Base-by-base conservation (phyloP, 331 rosid species). In the Saraca asoca region DNA sequence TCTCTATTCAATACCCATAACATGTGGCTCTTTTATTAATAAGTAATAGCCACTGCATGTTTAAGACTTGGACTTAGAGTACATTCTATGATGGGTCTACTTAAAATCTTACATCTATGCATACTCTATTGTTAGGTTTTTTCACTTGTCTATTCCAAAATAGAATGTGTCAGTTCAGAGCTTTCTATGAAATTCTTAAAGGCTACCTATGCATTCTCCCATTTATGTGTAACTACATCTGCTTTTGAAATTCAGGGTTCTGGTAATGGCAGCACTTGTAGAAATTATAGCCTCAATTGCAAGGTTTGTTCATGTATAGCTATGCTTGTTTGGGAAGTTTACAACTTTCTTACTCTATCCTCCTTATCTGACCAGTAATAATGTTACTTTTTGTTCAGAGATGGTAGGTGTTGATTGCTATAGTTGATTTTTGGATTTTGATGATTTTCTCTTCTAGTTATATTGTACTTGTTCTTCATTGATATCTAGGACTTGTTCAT, bases 171-270 rank as follows among this genome's bases (percentile, higher is more conserved):
- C 42, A 77, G 73, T 63, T 85, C 88, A 39, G 80, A 74, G 64
- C 58, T 81, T 60, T 62, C 75, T 69, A 75, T 89, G 71, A 83
- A 87, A 75, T 84, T 92, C 87, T 79, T 85, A 81, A 90, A 85
- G 58, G 78, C 87, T 43, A 96, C 98, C 5, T 74, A 75, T 62
- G 75, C 84, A 74, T 84, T 92, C 75, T 92, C 96, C 10, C 89
- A 80, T 59, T 76, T 79, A 72, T 89, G 64, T 73, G 80, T 88
- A 33, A 81, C 98, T 68, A 75, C 78, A 71, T 92, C 89, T 81
- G 70, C 80, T 41, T 92, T 92, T 75, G 64, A 85, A 74, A 81
- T 73, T 75, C 72, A 82, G 45, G 61, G 68, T 56, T 68, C 64
- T 58, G 77, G 58, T 19, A 67, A 66, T 69, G 64, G 70, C 9